Evolutionary conservation across 192 early-diverging fungal genomes (phyloP).

Genomic region (Spizellomyces punctatus): DNA sequence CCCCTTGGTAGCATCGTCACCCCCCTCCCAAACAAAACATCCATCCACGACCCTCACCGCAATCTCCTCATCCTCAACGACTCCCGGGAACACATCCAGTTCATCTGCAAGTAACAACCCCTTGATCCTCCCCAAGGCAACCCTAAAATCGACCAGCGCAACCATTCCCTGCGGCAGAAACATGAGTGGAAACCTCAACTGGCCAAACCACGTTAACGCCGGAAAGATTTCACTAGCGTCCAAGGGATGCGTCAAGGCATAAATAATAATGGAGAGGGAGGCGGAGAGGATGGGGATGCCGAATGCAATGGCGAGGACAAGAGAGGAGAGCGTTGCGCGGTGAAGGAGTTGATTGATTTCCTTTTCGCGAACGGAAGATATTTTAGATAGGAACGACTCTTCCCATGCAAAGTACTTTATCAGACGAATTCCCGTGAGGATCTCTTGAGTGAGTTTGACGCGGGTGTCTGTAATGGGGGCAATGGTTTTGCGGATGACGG

Average conservation of each 20-base stretch:
- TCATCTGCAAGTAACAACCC: conserved; percentile 63
- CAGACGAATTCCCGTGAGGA: conserved; percentile 71
- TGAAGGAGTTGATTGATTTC: conserved; percentile 47
- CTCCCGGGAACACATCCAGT: conserved; percentile 50
- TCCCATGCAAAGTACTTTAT: conserved; percentile 82
- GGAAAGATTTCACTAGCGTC: conserved; percentile 47
- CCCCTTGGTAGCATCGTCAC: neutral
- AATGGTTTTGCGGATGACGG: conserved; percentile 42
- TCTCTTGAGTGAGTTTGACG: conserved; percentile 71
- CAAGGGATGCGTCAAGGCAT: conserved; percentile 38
- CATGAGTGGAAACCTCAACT: conserved; percentile 54
- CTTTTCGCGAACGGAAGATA: conserved; percentile 53
- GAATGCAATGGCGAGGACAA: conserved; percentile 53
- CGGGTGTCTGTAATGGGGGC: conserved; percentile 71
- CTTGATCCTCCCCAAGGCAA: conserved; percentile 53
- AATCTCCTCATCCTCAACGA: conserved; percentile 43
- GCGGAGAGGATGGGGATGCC: conserved; percentile 47
- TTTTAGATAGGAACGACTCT: conserved; percentile 60
- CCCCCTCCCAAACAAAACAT: conserved; percentile 66
- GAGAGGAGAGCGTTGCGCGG: conserved; percentile 36
- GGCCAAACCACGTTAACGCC: conserved; percentile 50
- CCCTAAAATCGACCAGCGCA: conserved; percentile 50
- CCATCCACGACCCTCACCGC: conserved; percentile 65
- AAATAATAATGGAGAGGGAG: conserved; percentile 48
- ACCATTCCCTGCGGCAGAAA: conserved; percentile 55